Base-by-base conservation (phyloP, 805 yeast genomes). In the Saccharomycopsis selenospora region DNA sequence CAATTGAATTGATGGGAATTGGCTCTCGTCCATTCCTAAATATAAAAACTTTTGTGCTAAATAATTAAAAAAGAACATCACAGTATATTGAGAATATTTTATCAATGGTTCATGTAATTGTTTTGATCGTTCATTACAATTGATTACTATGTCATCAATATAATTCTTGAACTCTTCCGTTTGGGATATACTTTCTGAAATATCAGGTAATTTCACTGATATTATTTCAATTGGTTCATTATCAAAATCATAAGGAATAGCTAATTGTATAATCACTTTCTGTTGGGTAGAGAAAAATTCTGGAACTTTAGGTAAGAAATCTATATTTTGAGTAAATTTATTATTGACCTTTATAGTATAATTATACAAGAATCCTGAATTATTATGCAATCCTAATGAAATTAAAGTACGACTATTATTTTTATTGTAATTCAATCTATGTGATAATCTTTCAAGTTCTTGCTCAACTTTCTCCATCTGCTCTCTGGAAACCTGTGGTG, bases 11-110 rank as follows among this genome's bases (percentile, higher is more conserved):
- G 38, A 6, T 4, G 38, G 5, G 4, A 10, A 33, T 33, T 33
- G 20, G 8, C 17, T n/a, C n/a, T 28, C 33, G 33, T n/a, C 38
- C n/a, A 33, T 17, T 20, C 38, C 38, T 10, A 33, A 33, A 33
- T 33, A 33, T 7, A 33, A 6, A 14, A 33, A 33, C 38, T 33
- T 33, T 10, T 33, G 20, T 10, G n/a, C 17, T 6, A 33, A 20
- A 20, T 33, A 33, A 20, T 33, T 33, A 6, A 33, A 33, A 33
- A 33, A 33, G 38, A 33, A 33, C 38, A 33, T 33, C 38, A 14
- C 38, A 33, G n/a, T 10, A 14, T 33, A 33, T 10, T 6, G 18
- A 4, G 38, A 33, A 20, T 33, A 17, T 33, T 33, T 33, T 17
- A 33, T 20, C n/a, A 14, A 20, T 20, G 18, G 5, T 10, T 33